Percentiles rank a stretch among this genome's conserved stretches.
Conservation (phyloP, 2,329 filamentous ascomycete genomes). For the Eutypella sp. region DNA sequence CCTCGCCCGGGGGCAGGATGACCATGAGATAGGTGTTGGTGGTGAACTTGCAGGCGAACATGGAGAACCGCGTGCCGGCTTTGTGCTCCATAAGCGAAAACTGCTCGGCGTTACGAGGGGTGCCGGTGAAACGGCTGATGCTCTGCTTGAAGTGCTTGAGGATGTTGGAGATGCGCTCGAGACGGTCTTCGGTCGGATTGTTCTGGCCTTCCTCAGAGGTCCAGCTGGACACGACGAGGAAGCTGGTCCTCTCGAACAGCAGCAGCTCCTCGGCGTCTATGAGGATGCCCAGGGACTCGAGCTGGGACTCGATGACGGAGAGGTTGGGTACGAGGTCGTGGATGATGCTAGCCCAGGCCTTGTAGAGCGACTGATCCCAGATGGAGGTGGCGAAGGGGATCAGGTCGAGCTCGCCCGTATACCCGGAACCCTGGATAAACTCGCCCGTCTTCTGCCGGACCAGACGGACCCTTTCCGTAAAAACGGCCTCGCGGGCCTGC, state of each 20-base stretch:
- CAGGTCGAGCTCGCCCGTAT: slow-evolving; percentile 54
- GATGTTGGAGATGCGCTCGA: slow-evolving; percentile 92
- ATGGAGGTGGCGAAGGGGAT: slow-evolving; percentile 94
- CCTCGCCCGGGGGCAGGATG: slow-evolving; percentile 84
- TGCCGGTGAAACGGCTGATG: slow-evolving; percentile 69
- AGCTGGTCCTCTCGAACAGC: slow-evolving; percentile 91
- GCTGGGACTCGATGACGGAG: slow-evolving; percentile 77
- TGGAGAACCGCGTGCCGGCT: slow-evolving; percentile 71
- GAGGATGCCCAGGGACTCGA: slow-evolving; percentile 74
- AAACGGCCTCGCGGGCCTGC: slow-evolving; percentile 72
- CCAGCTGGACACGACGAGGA: slow-evolving; percentile 92
- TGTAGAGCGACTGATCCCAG: slow-evolving; percentile 97
- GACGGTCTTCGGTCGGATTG: slow-evolving; percentile 88
- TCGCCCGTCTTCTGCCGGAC: slow-evolving; percentile 69
- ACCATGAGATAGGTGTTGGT: slow-evolving; percentile 97
- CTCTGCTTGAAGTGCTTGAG: slow-evolving; percentile 97
- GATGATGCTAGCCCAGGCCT: slow-evolving; percentile 97
- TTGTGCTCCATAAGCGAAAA: slow-evolving; percentile 80
- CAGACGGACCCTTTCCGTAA: slow-evolving; percentile 74
- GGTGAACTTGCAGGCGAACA: slow-evolving; percentile 93
- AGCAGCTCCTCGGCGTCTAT: slow-evolving; percentile 92
- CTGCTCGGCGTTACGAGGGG: slow-evolving; percentile 75
- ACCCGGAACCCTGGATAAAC: slow-evolving; percentile 39
- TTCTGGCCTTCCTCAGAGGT: slow-evolving; percentile 66
- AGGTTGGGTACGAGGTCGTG: slow-evolving; percentile 97